Evolutionary conservation across 192 early-diverging fungal species (phyloP), one percentile per base, ranked within the genome.

Genomic region (Pecoramyces ruminantium): DNA sequence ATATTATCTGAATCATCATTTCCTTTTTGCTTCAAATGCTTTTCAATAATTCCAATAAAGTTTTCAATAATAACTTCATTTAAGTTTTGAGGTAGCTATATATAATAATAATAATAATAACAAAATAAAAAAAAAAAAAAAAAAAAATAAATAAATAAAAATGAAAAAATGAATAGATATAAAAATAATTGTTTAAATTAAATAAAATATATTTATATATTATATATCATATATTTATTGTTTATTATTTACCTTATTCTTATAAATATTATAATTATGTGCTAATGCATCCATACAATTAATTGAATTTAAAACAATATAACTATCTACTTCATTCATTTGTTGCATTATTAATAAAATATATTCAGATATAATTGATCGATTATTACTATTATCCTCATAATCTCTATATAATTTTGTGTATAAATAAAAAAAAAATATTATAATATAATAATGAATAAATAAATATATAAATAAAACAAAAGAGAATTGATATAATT

Each of bases 31-130:
- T 86, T 82, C 18, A 95, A 77, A 79, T 93, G 92, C 18, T 92
- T 91, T 77, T 89, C 89, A 30, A 94, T 81, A 15, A 94, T 89
- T 42, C 87, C 90, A 38, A 95, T 83, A 18, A 95, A 77, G 40
- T 92, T 90, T 14, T 90, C 87, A 4, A 94, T 82, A 4, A 95
- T 86, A 78, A 87, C 89, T 82, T 90, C 51, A 67, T 67, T 67
- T 27, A 67, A 67, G n/a, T 67, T 86, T 21, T 2, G 89, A 39
- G 51, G 90, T 85, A 21, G 85, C 86, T 82, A 28, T 17, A n/a
- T n/a, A n/a, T n/a, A n/a, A n/a, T n/a, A n/a, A n/a, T n/a, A n/a
- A n/a, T n/a, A n/a, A n/a, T n/a, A n/a, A n/a, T n/a, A n/a, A n/a
- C n/a, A n/a, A n/a, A n/a, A n/a, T n/a, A n/a, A n/a, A n/a, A n/a